Conservation (phyloP, 768 basidiomycete genomes). For the Agrocybe pediades region DNA sequence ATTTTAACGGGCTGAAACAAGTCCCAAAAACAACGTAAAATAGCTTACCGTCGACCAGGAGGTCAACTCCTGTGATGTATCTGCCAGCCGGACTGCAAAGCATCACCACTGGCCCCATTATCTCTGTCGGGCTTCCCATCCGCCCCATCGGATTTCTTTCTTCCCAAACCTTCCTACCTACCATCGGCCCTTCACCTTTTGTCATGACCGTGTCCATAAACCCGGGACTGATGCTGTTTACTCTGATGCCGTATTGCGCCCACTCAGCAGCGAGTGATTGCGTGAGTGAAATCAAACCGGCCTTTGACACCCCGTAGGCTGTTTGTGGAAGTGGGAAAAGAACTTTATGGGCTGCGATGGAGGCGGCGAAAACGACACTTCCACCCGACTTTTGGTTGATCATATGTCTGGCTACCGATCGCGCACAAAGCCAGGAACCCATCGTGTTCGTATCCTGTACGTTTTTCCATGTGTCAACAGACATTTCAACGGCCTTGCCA, state of each 20-base stretch:
- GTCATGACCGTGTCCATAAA: slow-evolving; percentile 47
- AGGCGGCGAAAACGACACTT: slow-evolving; percentile 43
- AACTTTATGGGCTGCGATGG: slow-evolving; percentile 42
- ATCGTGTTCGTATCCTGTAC: slow-evolving; percentile 44
- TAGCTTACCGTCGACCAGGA: slow-evolving; percentile 40
- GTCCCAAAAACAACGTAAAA: too few relatives aligned
- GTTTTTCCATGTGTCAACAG: slow-evolving; percentile 34
- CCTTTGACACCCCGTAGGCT: slow-evolving; percentile 45
- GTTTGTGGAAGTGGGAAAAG: slow-evolving; percentile 44
- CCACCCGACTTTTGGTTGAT: slow-evolving; percentile 40
- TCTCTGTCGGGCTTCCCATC: slow-evolving; percentile 42
- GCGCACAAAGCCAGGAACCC: slow-evolving; percentile 47
- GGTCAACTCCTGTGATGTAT: slow-evolving; percentile 45
- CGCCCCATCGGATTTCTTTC: slow-evolving; percentile 43
- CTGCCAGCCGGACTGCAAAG: slow-evolving; percentile 43
- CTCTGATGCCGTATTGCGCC: slow-evolving; percentile 41
- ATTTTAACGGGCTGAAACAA: too few relatives aligned
- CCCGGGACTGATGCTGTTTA: slow-evolving; percentile 45
- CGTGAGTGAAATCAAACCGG: slow-evolving; percentile 38
- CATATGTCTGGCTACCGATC: slow-evolving; percentile 45
- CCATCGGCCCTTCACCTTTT: slow-evolving; percentile 30
- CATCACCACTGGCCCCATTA: slow-evolving; percentile 39
- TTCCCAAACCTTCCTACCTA: slow-evolving; percentile 35
- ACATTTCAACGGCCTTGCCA: slow-evolving; percentile 31
- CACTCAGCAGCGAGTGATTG: slow-evolving; percentile 43